Conservation (phyloP, 306 rosid genomes). For the Fragaria nilgerrensis region DNA sequence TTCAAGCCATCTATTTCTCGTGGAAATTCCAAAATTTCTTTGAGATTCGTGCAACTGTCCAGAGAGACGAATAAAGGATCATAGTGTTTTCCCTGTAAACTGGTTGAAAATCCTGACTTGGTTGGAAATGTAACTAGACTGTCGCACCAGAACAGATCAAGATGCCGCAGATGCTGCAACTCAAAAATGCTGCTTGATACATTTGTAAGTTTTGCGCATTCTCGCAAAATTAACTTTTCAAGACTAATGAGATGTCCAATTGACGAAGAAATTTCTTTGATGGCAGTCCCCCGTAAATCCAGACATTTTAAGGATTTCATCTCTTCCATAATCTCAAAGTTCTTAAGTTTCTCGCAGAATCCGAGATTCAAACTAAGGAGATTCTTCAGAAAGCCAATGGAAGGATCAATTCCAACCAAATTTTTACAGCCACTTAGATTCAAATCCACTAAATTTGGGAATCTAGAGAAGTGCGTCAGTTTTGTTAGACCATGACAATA, state of each 20-base stretch:
- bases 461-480: background rate
- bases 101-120: background rate
- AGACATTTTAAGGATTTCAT: background rate
- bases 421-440: background rate
- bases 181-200: background rate
- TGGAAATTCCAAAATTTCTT: background rate
- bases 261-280: background rate
- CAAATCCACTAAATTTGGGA: background rate
- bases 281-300: background rate
- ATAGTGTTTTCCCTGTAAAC: background rate
- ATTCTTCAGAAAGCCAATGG: background rate
- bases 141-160: background rate
- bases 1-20: background rate
- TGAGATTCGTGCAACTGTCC: background rate
- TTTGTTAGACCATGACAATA: background rate
- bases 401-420: background rate
- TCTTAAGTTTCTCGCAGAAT: background rate
- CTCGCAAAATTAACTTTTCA: rapidly evolving
- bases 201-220: background rate
- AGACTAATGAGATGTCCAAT: background rate
- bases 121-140: background rate
- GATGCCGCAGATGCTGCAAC: background rate
- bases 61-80: background rate
- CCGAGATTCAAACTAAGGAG: background rate
- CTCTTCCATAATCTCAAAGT: background rate